A percentile compares a stretch with the other conserved stretches of the same genome.
Conservation (phyloP, 192 early-diverging fungal species). For the Ramicandelaber brevisporus region DNA sequence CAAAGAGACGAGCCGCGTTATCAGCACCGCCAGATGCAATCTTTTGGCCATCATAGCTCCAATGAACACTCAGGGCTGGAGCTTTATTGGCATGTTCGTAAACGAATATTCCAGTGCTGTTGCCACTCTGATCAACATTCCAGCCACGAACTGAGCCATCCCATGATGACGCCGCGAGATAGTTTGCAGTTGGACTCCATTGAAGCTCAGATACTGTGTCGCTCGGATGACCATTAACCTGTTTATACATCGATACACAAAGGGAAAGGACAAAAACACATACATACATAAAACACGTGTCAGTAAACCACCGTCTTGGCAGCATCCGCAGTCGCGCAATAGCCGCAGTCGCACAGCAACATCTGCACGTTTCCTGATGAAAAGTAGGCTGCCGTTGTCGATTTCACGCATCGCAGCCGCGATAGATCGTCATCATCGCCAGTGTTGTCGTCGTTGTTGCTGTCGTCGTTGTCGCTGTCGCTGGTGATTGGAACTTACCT, state of each 20-base stretch:
- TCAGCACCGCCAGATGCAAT: constrained; percentile 75
- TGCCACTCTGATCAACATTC: constrained; percentile 56
- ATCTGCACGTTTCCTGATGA: too few relatives aligned
- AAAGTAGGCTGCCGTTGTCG: too few relatives aligned
- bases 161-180: constrained; percentile 73
- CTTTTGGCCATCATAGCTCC: constrained; percentile 61
- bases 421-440: constrained; percentile 1
- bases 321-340: too few relatives aligned
- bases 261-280: too few relatives aligned
- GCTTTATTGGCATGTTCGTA: neutral
- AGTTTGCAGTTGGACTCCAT: constrained; percentile 62
- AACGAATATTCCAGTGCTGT: constrained; percentile 23
- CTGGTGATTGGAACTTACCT: neutral
- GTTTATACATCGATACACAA: constrained; percentile 3
- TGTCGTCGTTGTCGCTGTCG: neutral
- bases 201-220: constrained; percentile 55
- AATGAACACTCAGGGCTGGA: neutral
- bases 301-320: too few relatives aligned
- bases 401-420: too few relatives aligned
- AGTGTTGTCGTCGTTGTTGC: neutral
- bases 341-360: too few relatives aligned
- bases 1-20: constrained; percentile 65
- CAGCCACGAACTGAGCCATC: constrained; percentile 89
- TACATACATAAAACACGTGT: too few relatives aligned
- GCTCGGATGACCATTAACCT: constrained; percentile 14